Evolutionary conservation across 2,329 filamentous ascomycete species (phyloP), one percentile per base, ranked within the genome.

Genomic region (Fusarium fracticaudum): DNA sequence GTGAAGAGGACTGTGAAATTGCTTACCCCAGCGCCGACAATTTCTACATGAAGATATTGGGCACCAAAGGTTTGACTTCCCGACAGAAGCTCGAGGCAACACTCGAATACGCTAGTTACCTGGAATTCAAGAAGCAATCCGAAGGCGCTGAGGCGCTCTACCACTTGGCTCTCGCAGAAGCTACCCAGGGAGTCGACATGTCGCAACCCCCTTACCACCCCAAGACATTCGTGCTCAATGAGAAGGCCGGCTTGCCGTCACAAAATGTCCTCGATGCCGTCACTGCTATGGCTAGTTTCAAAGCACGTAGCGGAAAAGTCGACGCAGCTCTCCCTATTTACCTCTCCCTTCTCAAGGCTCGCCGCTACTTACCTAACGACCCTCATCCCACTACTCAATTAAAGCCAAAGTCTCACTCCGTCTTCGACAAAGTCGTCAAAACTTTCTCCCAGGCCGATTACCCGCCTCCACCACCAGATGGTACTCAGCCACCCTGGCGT

Each of bases 21-120:
- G 90, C 92, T 5, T 95, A 91, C 69, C 89, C 91, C 9, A 81
- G 89, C 1, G 94, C 96, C 0, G 93, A 96, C 77, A 88, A 86
- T 20, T 94, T 91, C 78, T 98, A 98, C 80, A 88, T 93, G 82
- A 93, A 93, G 78, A 91, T 98, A 55, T 83, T 98, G 61, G 94
- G 91, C 12, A 96, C 94, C 0, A 88, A 89, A 62, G 96, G 96
- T 4, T 94, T 98, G 77, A 92, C 89, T 2, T 87, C 90, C n/a
- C 88, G 90, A 64, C 94, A 98, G 82, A 91, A 91, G 77, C 86
- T 98, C 59, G 91, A 96, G 66, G 95, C 95, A 8, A 92, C 94
- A 8, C 84, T 98, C 47, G 92, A 92, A 3, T 97, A 95, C 80
- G 96, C 93, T 5, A 92, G 94, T 62, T 98, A 93, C 89, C 87